Evolutionary conservation across 768 basidiomycete genomes (phyloP), one percentile per base, ranked within the genome.

Genomic region (Leucosporidium yakuticum): DNA sequence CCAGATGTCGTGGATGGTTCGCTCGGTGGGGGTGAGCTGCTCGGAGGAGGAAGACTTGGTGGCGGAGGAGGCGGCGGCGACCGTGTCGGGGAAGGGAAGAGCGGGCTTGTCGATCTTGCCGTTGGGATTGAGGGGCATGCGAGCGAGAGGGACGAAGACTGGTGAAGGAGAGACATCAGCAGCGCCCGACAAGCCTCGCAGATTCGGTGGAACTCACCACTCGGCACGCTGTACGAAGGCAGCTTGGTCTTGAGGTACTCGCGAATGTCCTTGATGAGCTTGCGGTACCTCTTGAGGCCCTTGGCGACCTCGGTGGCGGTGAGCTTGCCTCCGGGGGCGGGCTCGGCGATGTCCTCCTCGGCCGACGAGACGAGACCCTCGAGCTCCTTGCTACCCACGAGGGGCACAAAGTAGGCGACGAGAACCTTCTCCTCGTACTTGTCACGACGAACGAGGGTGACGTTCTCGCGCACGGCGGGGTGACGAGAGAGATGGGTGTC

Each of bases 401-500:
- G 80, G 19, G 96, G 95, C 21, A 99, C 96, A 73, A 99, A 91
- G 79, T 99, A 99, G 79, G 89, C 91, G 70, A 99, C 89, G 34
- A 99, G 85, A 44, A 97, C 93, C 82, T 99, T 98, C 81, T 99
- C 96, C 79, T 98, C 96, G 79, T 97, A 91, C 82, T 98, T 98
- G 81, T 99, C 95, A 77, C 95, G 83, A 73, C 95, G 82, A 54
- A 99, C 94, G 49, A 98, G 84, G 3, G 96, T 98, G 62, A 99
- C 94, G 77, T 99, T 99, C 80, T 98, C 96, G n/a, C 95, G 83
- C 4, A 99, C 86, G 25, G 91, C 84, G 12, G 91, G 88, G 77
- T 98, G 94, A 75, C 93, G 87, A 74, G 89, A 90, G 65, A 99
- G 85, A 80, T 95, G 87, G 0, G 90, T 96, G 78, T 99, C 96